Evolutionary conservation across 345 rosid species (phyloP).

Genomic region (Mercurialis annua): DNA sequence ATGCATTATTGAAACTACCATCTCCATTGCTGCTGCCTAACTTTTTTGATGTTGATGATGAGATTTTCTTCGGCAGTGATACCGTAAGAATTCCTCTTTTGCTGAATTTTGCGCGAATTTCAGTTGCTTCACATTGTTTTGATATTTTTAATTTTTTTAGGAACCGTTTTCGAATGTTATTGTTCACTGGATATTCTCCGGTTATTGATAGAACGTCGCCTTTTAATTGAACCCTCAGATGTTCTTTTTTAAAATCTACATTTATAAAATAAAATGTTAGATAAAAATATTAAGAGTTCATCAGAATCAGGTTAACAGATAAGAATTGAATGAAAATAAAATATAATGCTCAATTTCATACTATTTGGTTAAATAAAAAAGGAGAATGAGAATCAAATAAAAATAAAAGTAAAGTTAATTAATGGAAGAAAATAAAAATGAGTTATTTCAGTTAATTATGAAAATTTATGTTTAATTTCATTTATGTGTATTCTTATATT

Average conservation of each 20-base stretch:
- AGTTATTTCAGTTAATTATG: too few species aligned
- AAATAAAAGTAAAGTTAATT: too few species aligned
- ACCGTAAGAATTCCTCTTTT: background rate
- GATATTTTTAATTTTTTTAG: conserved; percentile 38
- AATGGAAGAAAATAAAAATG: too few species aligned
- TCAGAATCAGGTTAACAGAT: too few species aligned
- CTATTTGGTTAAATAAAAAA: too few species aligned
- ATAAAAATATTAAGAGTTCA: too few species aligned
- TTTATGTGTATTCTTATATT: too few species aligned
- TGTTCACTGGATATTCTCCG: conserved; percentile 34
- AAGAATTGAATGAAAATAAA: too few species aligned
- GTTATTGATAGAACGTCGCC: conserved; percentile 33
- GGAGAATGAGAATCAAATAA: too few species aligned
- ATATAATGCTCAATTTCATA: too few species aligned
- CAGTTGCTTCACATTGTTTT: conserved; percentile 25
- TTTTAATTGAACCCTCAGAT: conserved; percentile 37
- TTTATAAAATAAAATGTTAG: background rate
- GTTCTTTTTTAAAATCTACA: conserved; percentile 46
- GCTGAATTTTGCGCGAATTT: conserved; percentile 37
- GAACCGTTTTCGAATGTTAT: conserved; percentile 28
- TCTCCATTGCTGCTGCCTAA: background rate
- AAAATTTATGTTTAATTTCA: too few species aligned
- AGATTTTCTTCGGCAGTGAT: background rate
- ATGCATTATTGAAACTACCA: background rate
- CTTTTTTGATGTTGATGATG: background rate